phyloP scores from a whole-genome alignment of 805 yeast genomes.

The Starmerella asiatica region DNA sequence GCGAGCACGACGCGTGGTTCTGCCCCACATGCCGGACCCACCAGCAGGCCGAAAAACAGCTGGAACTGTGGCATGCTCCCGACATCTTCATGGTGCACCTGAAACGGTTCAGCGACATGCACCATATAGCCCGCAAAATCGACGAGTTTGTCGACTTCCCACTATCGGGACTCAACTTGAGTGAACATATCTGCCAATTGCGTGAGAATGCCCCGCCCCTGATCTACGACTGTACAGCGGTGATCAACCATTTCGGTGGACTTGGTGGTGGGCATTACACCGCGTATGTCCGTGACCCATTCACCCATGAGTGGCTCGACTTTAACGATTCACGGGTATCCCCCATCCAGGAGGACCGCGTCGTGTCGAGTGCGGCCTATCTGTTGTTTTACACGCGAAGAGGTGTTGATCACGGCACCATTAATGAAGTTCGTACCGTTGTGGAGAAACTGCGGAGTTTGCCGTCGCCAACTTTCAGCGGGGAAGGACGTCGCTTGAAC shows the following conservation, averaged over 20 bases:
- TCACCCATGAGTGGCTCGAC: conserved; percentile 73
- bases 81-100: conserved; percentile 81
- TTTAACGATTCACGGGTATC: conserved; percentile 75
- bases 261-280: conserved; percentile 97
- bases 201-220: conserved; percentile 7
- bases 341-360: conserved; percentile 42
- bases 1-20: conserved; percentile 85
- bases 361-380: conserved; percentile 71
- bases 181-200: conserved; percentile 33
- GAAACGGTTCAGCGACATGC: conserved; percentile 74
- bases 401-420: conserved; percentile 5
- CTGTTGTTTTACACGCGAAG: conserved; percentile 64
- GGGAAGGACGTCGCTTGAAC: no score
- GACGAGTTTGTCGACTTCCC: conserved; percentile 80
- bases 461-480: no score
- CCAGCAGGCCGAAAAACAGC: conserved; percentile 77
- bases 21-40: conserved; percentile 85
- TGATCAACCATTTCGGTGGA: conserved; percentile 93
- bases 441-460: no score
- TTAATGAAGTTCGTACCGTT: no score
- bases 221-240: conserved; percentile 79
- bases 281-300: conserved; percentile 67
- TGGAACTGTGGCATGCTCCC: conserved; percentile 88
- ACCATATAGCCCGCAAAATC: conserved; percentile 80
- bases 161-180: conserved; percentile 62